Percentiles rank a stretch among this genome's conserved stretches.
These are phyloP conservation scores for Ophiocordyceps robertsii DNA, from an alignment of 2,329 filamentous ascomycete genomes.

Conservation along the genomic window DNA sequence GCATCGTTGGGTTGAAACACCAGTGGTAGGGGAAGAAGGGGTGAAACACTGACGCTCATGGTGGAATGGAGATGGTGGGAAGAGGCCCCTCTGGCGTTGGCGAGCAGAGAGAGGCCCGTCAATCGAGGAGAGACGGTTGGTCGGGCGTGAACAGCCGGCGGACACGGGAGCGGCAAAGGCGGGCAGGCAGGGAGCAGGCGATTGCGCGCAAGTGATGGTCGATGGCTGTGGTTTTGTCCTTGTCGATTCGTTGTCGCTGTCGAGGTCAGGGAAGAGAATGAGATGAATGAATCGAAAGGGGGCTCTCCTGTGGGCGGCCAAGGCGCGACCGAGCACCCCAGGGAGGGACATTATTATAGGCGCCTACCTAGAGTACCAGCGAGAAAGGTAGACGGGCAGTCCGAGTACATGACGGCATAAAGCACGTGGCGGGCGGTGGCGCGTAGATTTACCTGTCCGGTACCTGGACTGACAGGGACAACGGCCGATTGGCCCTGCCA, in stretches of 20 bases:
- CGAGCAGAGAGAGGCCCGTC: too few relatives aligned
- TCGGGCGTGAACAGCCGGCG: neutral
- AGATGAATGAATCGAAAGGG: neutral
- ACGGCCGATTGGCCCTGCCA: too few relatives aligned
- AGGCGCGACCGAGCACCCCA: neutral
- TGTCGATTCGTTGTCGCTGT: neutral
- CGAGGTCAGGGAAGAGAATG: neutral
- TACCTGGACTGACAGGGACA: neutral
- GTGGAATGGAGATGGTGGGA: conserved; percentile 5
- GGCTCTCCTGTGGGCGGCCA: neutral
- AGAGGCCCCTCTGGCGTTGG: neutral
- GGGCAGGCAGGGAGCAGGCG: too few relatives aligned
- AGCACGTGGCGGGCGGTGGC: neutral
- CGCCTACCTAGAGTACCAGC: too few relatives aligned
- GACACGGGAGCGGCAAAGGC: neutral
- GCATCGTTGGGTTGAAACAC: conserved; percentile 7
- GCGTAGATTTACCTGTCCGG: neutral
- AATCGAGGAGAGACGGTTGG: neutral
- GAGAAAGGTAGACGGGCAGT: neutral
- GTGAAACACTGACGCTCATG: conserved; percentile 16
- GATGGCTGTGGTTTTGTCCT: too few relatives aligned
- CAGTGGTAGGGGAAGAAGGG: conserved; percentile 9
- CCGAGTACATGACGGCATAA: neutral
- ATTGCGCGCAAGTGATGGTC: too few relatives aligned
- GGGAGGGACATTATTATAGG: neutral